phyloP scores from a whole-genome alignment of 2,329 filamentous ascomycete species.

The Fusarium annulatum region DNA sequence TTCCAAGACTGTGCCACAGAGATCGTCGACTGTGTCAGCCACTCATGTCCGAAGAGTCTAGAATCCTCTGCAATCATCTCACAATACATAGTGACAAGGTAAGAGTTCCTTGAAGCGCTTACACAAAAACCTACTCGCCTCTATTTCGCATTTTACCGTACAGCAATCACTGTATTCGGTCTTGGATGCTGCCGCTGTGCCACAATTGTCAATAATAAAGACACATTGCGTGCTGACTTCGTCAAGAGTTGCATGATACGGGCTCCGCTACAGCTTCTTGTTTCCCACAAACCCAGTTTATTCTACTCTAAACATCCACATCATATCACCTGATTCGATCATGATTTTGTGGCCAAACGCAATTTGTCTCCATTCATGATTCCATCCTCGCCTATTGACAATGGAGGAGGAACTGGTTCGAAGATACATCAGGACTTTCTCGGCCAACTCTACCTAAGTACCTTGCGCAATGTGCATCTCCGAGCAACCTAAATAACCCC shows the following conservation, averaged over 20 bases:
- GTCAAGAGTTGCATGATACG: slow-evolving; percentile 16
- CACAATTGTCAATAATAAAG: slow-evolving; percentile 19
- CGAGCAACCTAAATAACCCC: slow-evolving; percentile 3
- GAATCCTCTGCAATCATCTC: slow-evolving; percentile 23
- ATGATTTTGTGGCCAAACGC: neutral
- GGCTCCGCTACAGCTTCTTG: neutral
- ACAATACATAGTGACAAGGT: neutral
- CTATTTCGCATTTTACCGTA: neutral
- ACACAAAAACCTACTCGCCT: neutral
- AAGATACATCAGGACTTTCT: neutral
- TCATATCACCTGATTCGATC: slow-evolving; percentile 4
- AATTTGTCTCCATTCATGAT: neutral
- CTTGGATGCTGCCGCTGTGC: slow-evolving; percentile 10
- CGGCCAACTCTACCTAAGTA: neutral
- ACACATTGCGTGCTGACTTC: neutral
- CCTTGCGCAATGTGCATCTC: slow-evolving; percentile 3
- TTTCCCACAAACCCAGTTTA: neutral
- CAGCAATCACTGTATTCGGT: neutral
- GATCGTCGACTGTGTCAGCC: slow-evolving; percentile 9
- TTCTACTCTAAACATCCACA: slow-evolving; percentile 4
- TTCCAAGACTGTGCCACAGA: slow-evolving; percentile 12
- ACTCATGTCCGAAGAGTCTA: slow-evolving; percentile 24
- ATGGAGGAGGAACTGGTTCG: neutral
- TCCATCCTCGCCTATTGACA: neutral
- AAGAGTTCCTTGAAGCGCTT: neutral